Conservation (phyloP, 768 basidiomycete genomes). For the Austroboletus festivus region DNA sequence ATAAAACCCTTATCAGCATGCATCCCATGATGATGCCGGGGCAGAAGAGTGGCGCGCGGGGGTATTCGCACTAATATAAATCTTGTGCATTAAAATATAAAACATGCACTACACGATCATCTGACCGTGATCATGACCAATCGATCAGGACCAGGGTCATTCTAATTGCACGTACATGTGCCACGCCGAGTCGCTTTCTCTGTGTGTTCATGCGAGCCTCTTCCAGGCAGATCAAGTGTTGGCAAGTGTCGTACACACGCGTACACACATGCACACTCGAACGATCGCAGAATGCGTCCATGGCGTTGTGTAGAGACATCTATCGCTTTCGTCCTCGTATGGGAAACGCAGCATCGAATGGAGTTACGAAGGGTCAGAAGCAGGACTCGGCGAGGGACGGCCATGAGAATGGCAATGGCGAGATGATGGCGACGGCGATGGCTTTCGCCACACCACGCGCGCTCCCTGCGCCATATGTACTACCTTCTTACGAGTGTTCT, state of each 20-base stretch:
- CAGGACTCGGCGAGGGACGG: neutral
- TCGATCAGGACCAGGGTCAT: constrained; percentile 1
- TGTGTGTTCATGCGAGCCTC: neutral
- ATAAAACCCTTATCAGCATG: constrained; percentile 31
- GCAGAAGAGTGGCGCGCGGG: constrained; percentile 1
- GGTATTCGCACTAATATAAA: too few relatives aligned
- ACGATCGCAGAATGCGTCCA: constrained; percentile 21
- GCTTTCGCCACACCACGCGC: neutral
- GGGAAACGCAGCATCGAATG: neutral
- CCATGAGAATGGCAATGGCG: too few relatives aligned
- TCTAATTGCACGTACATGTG: too few relatives aligned
- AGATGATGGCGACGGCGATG: too few relatives aligned
- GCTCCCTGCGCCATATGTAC: too few relatives aligned
- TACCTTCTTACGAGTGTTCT: constrained; percentile 1
- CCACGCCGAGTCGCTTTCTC: neutral
- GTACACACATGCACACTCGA: neutral
- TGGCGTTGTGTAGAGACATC: too few relatives aligned
- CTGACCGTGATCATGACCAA: constrained; percentile 23
- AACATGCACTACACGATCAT: too few relatives aligned
- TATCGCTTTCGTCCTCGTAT: constrained; percentile 11
- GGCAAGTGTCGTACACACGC: neutral
- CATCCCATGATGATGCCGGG: neutral
- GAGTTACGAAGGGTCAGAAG: neutral
- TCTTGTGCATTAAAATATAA: too few relatives aligned
- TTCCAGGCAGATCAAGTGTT: too few relatives aligned